Conservation (phyloP, 257 asterid species). For the Solanum rostratum region DNA sequence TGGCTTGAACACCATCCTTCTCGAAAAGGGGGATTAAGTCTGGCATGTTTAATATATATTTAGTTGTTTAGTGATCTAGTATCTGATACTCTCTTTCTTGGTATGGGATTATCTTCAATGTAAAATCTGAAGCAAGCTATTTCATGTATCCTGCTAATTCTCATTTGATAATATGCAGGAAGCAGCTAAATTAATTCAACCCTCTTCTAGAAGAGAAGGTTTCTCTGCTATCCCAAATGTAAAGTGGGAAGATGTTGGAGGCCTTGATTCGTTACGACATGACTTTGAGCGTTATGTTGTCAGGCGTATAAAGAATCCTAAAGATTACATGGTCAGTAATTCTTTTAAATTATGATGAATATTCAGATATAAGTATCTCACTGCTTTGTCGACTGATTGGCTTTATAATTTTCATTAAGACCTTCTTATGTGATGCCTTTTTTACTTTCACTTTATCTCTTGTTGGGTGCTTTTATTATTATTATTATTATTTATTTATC, state of each 20-base stretch:
- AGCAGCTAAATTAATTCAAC: conserved; percentile 72
- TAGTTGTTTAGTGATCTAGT: background rate
- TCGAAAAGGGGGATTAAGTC: background rate
- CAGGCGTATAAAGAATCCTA: conserved; percentile 60
- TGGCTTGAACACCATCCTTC: background rate
- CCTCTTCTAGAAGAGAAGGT: conserved; percentile 85
- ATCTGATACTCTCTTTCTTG: background rate
- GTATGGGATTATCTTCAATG: background rate
- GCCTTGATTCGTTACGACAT: conserved; percentile 47
- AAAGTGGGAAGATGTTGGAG: conserved; percentile 94
- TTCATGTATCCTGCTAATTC: background rate
- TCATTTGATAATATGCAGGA: conserved; percentile 35
- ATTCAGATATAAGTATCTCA: background rate
- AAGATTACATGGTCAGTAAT: conserved; percentile 46
- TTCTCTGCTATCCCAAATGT: conserved; percentile 77
- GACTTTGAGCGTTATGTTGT: conserved; percentile 59
- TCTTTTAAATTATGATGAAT: background rate
- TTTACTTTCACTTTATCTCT: background rate
- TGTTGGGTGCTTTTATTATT: background rate
- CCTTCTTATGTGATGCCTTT: background rate
- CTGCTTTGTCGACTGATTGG: background rate
- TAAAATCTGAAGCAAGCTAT: background rate
- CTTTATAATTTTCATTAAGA: background rate
- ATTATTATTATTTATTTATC: background rate
- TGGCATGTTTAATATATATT: background rate